These are phyloP conservation scores for Quercus robur DNA, from an alignment of 306 rosid species.

Conservation along the genomic window DNA sequence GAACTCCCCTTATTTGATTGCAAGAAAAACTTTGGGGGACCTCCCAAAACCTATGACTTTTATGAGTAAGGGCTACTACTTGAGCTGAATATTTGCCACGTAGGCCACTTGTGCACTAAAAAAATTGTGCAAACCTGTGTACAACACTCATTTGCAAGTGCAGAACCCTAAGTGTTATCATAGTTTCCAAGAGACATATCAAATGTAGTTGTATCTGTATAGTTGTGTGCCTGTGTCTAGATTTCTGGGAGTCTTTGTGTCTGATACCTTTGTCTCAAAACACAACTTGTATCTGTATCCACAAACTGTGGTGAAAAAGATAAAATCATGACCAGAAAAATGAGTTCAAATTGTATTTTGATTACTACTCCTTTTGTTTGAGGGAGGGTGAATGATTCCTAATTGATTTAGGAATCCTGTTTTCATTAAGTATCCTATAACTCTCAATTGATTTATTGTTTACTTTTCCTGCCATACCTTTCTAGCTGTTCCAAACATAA, in stretches of 20 bases:
- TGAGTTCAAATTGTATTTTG: background rate
- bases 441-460: background rate
- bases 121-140: background rate
- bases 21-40: background rate
- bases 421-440: background rate
- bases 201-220: background rate
- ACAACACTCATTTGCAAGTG: too few relatives aligned
- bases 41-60: background rate
- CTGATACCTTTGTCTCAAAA: background rate
- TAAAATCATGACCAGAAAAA: background rate
- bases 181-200: background rate
- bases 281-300: background rate
- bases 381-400: background rate
- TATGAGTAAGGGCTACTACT: background rate
- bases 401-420: background rate
- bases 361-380: background rate
- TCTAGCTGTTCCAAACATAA: background rate
- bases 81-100: background rate
- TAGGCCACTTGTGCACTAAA: background rate
- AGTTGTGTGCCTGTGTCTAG: background rate
- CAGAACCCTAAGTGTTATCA: too few relatives aligned
- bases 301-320: background rate
- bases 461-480: background rate
- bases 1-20: background rate
- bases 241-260: background rate